These are phyloP conservation scores for Orbilia quercus DNA, from an alignment of 2,329 filamentous ascomycete genomes.

Conservation along the genomic window DNA sequence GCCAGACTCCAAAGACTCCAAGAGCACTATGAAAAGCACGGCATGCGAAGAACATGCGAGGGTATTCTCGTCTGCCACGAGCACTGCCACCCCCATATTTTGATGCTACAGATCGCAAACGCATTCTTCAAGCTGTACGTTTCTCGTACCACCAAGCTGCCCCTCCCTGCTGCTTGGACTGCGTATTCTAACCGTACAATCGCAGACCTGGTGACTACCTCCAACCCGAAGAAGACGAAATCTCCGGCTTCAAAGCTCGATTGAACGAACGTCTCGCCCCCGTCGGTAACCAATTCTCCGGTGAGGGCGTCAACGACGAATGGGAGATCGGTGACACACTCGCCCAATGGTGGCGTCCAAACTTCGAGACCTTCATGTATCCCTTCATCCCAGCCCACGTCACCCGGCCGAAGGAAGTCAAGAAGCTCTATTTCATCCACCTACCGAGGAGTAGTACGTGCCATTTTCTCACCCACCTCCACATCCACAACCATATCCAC, in stretches of 20 bases:
- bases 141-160: background rate
- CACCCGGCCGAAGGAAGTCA: constrained; percentile 96
- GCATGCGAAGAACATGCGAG: constrained; percentile 97
- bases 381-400: constrained; percentile 97
- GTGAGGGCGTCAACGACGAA: constrained; percentile 88
- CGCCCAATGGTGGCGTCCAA: constrained; percentile 98
- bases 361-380: constrained; percentile 99
- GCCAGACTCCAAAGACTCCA: constrained; percentile 93
- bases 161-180: background rate
- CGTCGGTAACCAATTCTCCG: constrained; percentile 81
- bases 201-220: constrained; percentile 90
- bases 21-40: constrained; percentile 89
- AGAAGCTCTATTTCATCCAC: constrained; percentile 98
- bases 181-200: constrained; percentile 6
- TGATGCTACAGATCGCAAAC: constrained; percentile 99
- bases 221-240: constrained; percentile 86
- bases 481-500: background rate
- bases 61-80: constrained; percentile 98
- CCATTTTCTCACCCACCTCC: background rate
- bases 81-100: constrained; percentile 97
- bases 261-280: constrained; percentile 94
- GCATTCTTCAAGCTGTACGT: constrained; percentile 93
- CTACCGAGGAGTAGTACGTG: constrained; percentile 86
- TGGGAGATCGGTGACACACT: constrained; percentile 96
- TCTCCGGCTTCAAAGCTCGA: constrained; percentile 91